Percentiles rank a stretch among this genome's conserved stretches.
Evolutionary conservation across 2,329 filamentous ascomycete genomes (phyloP).

Genomic region (Aureobasidium sp.): DNA sequence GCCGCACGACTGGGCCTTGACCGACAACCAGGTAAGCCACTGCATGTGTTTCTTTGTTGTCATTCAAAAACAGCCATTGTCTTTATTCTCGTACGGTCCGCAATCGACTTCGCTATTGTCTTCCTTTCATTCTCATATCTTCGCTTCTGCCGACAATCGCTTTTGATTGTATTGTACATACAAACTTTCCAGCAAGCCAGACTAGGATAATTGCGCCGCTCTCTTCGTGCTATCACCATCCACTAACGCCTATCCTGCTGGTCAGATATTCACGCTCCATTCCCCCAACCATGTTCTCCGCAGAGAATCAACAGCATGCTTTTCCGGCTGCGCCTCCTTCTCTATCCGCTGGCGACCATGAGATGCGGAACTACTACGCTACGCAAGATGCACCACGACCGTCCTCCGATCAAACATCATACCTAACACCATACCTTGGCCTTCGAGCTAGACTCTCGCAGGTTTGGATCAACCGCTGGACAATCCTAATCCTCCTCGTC

Average conservation of each 20-base stretch:
- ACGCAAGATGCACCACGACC: constrained; percentile 47
- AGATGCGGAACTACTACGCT: constrained; percentile 52
- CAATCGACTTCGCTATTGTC: constrained; percentile 16
- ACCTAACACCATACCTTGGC: constrained; percentile 83
- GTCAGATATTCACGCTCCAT: constrained; percentile 15
- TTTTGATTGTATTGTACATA: neutral
- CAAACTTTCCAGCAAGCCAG: neutral
- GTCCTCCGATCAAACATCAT: constrained; percentile 54
- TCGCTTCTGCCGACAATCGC: constrained; percentile 8
- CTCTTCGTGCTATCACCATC: neutral
- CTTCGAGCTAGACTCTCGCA: constrained; percentile 84
- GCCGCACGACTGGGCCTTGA: constrained; percentile 26
- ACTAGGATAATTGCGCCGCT: neutral
- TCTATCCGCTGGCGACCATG: constrained; percentile 52
- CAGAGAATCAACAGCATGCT: constrained; percentile 45
- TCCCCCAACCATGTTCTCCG: constrained; percentile 36
- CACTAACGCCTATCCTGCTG: constrained; percentile 15
- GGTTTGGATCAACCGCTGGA: constrained; percentile 97
- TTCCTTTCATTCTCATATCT: constrained; percentile 1
- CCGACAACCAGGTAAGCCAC: constrained; percentile 22
- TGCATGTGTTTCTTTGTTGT: constrained; percentile 15
- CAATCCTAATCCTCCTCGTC: constrained; percentile 76
- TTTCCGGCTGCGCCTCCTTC: constrained; percentile 48
- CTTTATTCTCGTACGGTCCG: constrained; percentile 20
- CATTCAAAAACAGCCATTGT: constrained; percentile 30